Evolutionary conservation across 2,329 filamentous ascomycete genomes (phyloP).

Genomic region (Aspergillus neotritici): DNA sequence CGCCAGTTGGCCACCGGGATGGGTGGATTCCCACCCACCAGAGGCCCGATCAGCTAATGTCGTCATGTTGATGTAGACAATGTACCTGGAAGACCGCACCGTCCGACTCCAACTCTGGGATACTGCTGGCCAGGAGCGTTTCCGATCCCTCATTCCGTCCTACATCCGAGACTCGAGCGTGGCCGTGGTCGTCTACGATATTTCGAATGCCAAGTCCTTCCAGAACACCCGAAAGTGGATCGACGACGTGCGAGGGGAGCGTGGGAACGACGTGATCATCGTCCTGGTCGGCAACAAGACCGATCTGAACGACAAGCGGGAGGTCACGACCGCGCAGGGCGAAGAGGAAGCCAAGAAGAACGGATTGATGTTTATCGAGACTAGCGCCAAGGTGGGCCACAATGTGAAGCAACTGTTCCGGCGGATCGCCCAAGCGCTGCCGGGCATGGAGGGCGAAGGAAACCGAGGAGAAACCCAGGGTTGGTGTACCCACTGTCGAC

Average conservation of each 20-base stretch:
- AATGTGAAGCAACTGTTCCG: constrained; percentile 98
- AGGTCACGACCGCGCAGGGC: constrained; percentile 92
- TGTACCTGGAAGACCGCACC: constrained; percentile 98
- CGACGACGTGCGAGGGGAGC: constrained; percentile 91
- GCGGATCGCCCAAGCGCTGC: constrained; percentile 94
- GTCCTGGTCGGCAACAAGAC: constrained; percentile 99
- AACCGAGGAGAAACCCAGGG: constrained; percentile 73
- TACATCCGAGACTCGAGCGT: constrained; percentile 98
- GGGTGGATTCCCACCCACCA: background rate
- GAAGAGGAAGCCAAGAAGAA: constrained; percentile 98
- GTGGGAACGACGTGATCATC: constrained; percentile 98
- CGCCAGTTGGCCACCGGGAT: background rate
- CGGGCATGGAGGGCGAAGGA: constrained; percentile 92
- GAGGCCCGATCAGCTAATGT: constrained; percentile 5
- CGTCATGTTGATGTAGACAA: constrained; percentile 57
- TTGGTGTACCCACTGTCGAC: constrained; percentile 44
- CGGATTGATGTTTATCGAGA: constrained; percentile 98
- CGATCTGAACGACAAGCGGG: constrained; percentile 94
- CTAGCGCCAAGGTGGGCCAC: constrained; percentile 92
- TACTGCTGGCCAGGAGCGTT: constrained; percentile 94
- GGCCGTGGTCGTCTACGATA: constrained; percentile 97
- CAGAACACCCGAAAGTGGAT: constrained; percentile 99
- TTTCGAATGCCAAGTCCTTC: constrained; percentile 95
- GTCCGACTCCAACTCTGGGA: constrained; percentile 98
- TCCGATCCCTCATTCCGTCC: constrained; percentile 92